Conservation (phyloP, 306 rosid species). For the Comarum palustre region DNA sequence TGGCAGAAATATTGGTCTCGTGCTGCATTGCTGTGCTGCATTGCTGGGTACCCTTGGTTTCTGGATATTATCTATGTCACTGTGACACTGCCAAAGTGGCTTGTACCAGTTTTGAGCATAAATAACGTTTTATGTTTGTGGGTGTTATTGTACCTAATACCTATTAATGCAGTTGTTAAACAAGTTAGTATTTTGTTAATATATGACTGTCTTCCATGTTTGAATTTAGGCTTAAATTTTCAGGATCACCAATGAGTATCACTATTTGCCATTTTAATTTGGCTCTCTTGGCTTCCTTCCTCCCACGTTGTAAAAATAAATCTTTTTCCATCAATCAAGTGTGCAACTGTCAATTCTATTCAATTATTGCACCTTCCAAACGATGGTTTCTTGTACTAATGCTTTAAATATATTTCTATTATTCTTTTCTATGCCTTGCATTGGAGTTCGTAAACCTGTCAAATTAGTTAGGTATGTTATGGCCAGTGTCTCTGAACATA, state of each 20-base stretch:
- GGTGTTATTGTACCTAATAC: not conserved
- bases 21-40: conserved; percentile 23
- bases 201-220: not conserved
- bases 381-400: not conserved
- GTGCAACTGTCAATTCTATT: not conserved
- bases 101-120: not conserved
- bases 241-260: not conserved
- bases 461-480: not conserved
- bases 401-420: not conserved
- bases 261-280: not conserved
- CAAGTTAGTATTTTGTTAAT: not conserved
- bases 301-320: not conserved
- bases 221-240: conserved; percentile 1
- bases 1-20: conserved; percentile 21
- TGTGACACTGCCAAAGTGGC: not conserved
- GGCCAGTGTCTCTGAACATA: not conserved
- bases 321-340: not conserved
- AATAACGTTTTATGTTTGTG: not conserved
- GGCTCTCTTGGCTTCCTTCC: no score
- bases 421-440: not conserved
- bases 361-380: not conserved
- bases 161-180: not conserved
- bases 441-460: not conserved
- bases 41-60: conserved; percentile 6
- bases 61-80: conserved; percentile 3